Evolutionary conservation across 768 basidiomycete genomes (phyloP), one percentile per base, ranked within the genome.

Genomic region (Mycena floridula): DNA sequence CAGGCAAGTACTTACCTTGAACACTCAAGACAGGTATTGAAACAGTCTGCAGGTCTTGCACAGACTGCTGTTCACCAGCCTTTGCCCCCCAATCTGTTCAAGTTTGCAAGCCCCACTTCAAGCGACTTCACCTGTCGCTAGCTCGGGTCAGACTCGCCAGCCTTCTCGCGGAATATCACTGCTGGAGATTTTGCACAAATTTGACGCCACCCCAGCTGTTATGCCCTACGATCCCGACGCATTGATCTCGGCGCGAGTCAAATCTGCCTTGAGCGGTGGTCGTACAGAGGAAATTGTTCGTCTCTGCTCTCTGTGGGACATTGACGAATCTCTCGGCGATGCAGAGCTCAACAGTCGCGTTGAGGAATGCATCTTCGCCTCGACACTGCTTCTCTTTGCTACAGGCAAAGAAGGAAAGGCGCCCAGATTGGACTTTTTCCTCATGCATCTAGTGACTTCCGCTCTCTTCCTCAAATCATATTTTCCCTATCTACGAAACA

Each of bases 361-460:
- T 15, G 73, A 81, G 47, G 79, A 82, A 52, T 47, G 73, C 37
- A 54, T 77, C 18, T 79, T 75, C 71, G 51, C 58, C 5, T 61
- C 66, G 15, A 70, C 74, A 2, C 62, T 79, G 6, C 63, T 81
- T 15, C 60, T 77, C 25, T 68, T 68, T 23, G 73, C 67, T 0
- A 70, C 73, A 0, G 66, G 77, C 20, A 70, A 67, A 50, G 60
- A 56, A 21, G 74, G 70, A 3, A 61, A 69, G 30, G 68, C 72
- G 50, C 73, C 74, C 6, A 64, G 78, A 4, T 54, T 81, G 23
- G 79, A 72, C 43, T 74, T 81, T 61, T 77, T 79, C 70, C 59
- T 81, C 42, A 75, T 77, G 76, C 80, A 81, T 51, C 51, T 78
- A 37, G 62, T 81, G 37, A 81, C 71, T 8, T 70, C 70, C 26